Conservation (phyloP, 106 monocot species). For the Agapanthus africanus region DNA sequence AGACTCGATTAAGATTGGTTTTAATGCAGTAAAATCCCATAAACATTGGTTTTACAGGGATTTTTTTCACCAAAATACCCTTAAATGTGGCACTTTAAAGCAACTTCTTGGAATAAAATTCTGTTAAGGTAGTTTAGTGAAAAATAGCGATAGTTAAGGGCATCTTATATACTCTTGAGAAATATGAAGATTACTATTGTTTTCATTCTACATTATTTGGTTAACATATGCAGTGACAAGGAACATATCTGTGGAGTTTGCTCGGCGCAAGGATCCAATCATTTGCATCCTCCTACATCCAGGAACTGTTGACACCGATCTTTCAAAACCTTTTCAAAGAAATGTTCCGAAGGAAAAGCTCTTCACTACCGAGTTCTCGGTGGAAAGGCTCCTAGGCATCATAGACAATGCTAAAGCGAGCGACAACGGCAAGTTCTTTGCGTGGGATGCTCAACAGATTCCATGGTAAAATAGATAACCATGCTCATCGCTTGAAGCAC, state of each 20-base stretch:
- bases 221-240: constrained; percentile 66
- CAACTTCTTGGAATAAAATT: too few relatives aligned
- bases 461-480: too few relatives aligned
- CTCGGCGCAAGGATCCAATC: constrained; percentile 79
- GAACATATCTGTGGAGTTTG: constrained; percentile 69
- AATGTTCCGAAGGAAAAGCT: constrained; percentile 80
- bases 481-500: too few relatives aligned
- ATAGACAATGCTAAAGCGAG: constrained; percentile 52
- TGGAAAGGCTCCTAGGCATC: constrained; percentile 61
- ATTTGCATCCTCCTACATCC: constrained; percentile 88
- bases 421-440: constrained; percentile 95
- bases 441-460: constrained; percentile 90
- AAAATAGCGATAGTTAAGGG: too few relatives aligned
- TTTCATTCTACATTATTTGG: not conserved
- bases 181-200: too few relatives aligned
- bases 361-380: constrained; percentile 80
- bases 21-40: too few relatives aligned
- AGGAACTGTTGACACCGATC: constrained; percentile 92
- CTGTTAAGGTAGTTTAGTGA: too few relatives aligned
- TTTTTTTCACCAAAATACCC: too few relatives aligned
- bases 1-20: too few relatives aligned
- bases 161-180: too few relatives aligned
- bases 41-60: too few relatives aligned
- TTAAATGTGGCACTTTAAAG: too few relatives aligned
- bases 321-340: constrained; percentile 84